phyloP scores from a whole-genome alignment of 2,329 filamentous ascomycete species.

The Cladosporium halotolerans region DNA sequence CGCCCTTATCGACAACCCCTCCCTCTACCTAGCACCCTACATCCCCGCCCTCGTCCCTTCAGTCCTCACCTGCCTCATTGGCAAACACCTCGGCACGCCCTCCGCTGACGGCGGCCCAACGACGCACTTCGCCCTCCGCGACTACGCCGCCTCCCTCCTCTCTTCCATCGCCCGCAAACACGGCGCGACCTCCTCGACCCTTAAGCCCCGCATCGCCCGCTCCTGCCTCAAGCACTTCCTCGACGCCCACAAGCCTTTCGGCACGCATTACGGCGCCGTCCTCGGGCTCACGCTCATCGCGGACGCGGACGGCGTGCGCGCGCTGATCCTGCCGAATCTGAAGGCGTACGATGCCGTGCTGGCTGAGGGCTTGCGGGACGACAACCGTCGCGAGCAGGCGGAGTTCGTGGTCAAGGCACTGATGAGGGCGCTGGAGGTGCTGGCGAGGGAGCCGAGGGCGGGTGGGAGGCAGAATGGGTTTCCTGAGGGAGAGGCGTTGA shows the following conservation, averaged over 20 bases:
- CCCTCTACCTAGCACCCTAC: constrained; percentile 68
- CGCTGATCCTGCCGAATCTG: constrained; percentile 61
- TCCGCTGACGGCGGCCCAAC: constrained; percentile 40
- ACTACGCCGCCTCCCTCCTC: constrained; percentile 76
- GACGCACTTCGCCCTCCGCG: constrained; percentile 71
- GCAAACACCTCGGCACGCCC: constrained; percentile 64
- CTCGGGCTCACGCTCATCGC: constrained; percentile 73
- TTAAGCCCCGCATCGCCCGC: constrained; percentile 83
- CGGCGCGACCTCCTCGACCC: constrained; percentile 68
- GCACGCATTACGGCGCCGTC: constrained; percentile 84
- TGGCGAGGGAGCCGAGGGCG: constrained; percentile 42
- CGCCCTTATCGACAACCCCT: constrained; percentile 75
- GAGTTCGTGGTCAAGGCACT: constrained; percentile 55
- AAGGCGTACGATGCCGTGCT: constrained; percentile 58
- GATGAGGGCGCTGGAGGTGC: constrained; percentile 47
- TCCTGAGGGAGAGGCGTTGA: constrained; percentile 35
- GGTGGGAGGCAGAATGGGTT: constrained; percentile 33
- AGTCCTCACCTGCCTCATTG: constrained; percentile 84
- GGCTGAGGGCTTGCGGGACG: constrained; percentile 49
- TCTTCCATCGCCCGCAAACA: constrained; percentile 76
- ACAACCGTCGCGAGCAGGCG: constrained; percentile 52
- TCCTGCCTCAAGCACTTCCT: constrained; percentile 90
- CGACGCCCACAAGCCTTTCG: constrained; percentile 73
- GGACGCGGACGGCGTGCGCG: constrained; percentile 58
- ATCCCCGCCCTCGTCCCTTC: constrained; percentile 70